Evolutionary conservation across 805 yeast genomes (phyloP).

Genomic region (Candida awuae): DNA sequence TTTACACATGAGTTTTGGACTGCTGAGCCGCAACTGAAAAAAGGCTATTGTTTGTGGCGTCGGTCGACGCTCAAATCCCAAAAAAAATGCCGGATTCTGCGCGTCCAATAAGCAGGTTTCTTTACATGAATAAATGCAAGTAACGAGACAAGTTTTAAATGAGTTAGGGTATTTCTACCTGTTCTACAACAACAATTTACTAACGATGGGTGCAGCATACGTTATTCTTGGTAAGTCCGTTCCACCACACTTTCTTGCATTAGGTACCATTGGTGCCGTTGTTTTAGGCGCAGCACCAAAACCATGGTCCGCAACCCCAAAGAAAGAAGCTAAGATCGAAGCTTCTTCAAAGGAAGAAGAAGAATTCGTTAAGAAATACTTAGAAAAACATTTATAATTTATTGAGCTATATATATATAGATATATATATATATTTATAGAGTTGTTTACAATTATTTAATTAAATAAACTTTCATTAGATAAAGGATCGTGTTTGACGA

Average conservation of each 20-base stretch:
- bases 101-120: too few relatives aligned
- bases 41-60: too few relatives aligned
- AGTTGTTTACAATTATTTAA: conserved; percentile 5
- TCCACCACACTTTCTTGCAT: conserved; percentile 77
- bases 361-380: conserved; percentile 70
- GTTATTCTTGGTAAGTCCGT: conserved; percentile 75
- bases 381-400: conserved; percentile 32
- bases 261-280: conserved; percentile 72
- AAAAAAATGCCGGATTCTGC: too few relatives aligned
- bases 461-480: conserved; percentile 72
- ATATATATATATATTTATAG: not conserved
- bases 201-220: conserved; percentile 74
- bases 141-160: too few relatives aligned
- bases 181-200: not conserved
- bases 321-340: conserved; percentile 57
- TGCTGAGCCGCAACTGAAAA: too few relatives aligned
- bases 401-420: not conserved
- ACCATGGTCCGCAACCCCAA: conserved; percentile 58
- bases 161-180: too few relatives aligned
- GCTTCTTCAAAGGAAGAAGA: conserved; percentile 86
- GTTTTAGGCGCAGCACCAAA: conserved; percentile 59
- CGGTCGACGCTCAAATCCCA: too few relatives aligned
- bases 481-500: conserved; percentile 73
- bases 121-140: too few relatives aligned
- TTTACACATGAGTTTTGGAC: too few relatives aligned